Percentiles rank a stretch among this genome's conserved stretches.
These are phyloP conservation scores for Sanghuangporus weigelae DNA, from an alignment of 1,284 basidiomycete species.

Conservation along the genomic window DNA sequence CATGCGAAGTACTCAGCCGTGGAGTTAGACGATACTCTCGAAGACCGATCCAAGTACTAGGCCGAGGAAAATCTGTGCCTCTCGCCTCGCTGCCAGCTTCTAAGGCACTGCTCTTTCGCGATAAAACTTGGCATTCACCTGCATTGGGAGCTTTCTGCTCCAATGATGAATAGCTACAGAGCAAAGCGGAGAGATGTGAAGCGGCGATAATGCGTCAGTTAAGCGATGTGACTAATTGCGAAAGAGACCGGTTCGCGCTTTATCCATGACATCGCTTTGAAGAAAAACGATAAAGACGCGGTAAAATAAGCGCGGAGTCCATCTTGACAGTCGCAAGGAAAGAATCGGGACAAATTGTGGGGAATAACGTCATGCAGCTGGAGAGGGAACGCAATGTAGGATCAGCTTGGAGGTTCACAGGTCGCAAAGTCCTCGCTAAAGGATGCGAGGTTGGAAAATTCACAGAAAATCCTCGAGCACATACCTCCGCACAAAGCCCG, in stretches of 20 bases:
- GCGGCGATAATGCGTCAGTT: background rate
- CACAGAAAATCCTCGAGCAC: background rate
- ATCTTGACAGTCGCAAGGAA: background rate
- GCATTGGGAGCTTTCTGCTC: background rate
- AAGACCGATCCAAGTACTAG: background rate
- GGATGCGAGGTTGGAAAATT: background rate
- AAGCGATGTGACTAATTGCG: background rate
- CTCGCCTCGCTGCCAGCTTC: background rate
- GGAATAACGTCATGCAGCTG: background rate
- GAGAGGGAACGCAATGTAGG: background rate
- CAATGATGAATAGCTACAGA: background rate
- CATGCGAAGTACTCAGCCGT: background rate
- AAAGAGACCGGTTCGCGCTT: background rate
- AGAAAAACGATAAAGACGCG: background rate
- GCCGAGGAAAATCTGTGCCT: background rate
- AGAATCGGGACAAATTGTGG: background rate
- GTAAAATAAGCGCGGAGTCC: background rate
- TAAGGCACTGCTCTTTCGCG: background rate
- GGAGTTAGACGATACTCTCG: background rate
- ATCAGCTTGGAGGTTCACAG: background rate
- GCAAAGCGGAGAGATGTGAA: background rate
- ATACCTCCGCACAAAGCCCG: constrained; percentile 2
- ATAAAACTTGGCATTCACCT: background rate
- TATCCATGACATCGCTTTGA: background rate
- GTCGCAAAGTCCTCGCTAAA: background rate